Percentiles rank a stretch among this genome's conserved stretches.
Conservation (phyloP, 257 asterid species). For the Solanum appendiculatum region DNA sequence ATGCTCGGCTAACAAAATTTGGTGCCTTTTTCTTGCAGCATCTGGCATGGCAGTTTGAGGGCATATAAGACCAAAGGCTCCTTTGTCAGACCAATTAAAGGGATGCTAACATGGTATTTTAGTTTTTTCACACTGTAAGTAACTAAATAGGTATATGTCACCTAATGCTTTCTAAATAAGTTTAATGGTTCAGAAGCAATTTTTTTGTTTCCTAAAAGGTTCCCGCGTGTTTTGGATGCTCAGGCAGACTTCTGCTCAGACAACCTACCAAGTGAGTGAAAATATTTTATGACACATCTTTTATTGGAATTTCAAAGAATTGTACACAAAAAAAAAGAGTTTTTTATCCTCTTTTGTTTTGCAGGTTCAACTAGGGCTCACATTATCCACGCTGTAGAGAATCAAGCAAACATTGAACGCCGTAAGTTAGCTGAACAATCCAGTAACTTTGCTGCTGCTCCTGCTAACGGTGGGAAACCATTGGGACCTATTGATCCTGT, state of each 20-base stretch:
- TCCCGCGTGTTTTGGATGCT: slow-evolving; percentile 7
- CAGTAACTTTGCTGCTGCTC: slow-evolving; percentile 49
- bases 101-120: slow-evolving; percentile 32
- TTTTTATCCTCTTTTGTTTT: neutral
- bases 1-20: neutral
- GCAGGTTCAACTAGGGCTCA: slow-evolving; percentile 25
- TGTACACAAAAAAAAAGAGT: neutral
- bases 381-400: slow-evolving; percentile 12
- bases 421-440: slow-evolving; percentile 49
- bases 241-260: slow-evolving; percentile 20
- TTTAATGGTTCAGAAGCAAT: neutral
- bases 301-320: neutral
- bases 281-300: neutral
- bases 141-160: neutral
- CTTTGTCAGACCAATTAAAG: slow-evolving; percentile 20
- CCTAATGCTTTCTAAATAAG: neutral
- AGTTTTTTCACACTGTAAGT: slow-evolving; percentile 38
- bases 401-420: slow-evolving; percentile 20
- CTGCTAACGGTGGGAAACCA: slow-evolving; percentile 22
- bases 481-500: slow-evolving; percentile 14
- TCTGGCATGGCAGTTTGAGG: slow-evolving; percentile 26
- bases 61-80: slow-evolving; percentile 28
- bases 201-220: neutral
- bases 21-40: slow-evolving; percentile 28
- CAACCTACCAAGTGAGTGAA: slow-evolving; percentile 36